Evolutionary conservation across 2,329 filamentous ascomycete species (phyloP).

Genomic region (Beauveria australis): DNA sequence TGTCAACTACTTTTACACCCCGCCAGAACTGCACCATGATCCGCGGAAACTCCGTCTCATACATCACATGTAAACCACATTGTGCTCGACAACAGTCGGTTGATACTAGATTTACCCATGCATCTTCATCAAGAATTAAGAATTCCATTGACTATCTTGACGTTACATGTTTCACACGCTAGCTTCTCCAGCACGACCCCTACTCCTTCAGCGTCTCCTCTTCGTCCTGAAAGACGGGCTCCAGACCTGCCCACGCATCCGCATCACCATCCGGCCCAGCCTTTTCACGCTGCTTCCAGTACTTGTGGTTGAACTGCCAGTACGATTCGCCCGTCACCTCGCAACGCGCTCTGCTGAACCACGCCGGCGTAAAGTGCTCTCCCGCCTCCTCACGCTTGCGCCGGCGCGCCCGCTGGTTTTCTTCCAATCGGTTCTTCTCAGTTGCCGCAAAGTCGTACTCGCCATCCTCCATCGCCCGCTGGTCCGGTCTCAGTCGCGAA

Average conservation of each 20-base stretch:
- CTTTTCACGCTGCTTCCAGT: constrained; percentile 69
- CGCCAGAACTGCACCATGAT: not conserved
- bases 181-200: not conserved
- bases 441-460: constrained; percentile 86
- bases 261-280: constrained; percentile 51
- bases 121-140: not conserved
- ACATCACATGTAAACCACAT: not conserved
- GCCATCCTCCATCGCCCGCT: constrained; percentile 98
- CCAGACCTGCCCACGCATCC: constrained; percentile 60
- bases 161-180: not conserved
- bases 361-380: constrained; percentile 74
- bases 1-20: too few relatives aligned
- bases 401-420: constrained; percentile 75
- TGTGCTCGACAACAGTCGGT: not conserved
- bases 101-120: not conserved
- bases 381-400: constrained; percentile 66
- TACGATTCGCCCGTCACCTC: constrained; percentile 78
- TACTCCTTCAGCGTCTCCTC: constrained; percentile 5
- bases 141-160: constrained; percentile 1
- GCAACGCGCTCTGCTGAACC: constrained; percentile 70
- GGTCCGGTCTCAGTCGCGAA: constrained; percentile 85
- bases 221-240: constrained; percentile 59
- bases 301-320: constrained; percentile 83
- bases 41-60: not conserved
- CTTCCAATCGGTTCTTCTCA: constrained; percentile 92